Evolutionary conservation across 2,329 filamentous ascomycete species (phyloP), one percentile per base, ranked within the genome.

Genomic region (Zymoseptoria crescenta): DNA sequence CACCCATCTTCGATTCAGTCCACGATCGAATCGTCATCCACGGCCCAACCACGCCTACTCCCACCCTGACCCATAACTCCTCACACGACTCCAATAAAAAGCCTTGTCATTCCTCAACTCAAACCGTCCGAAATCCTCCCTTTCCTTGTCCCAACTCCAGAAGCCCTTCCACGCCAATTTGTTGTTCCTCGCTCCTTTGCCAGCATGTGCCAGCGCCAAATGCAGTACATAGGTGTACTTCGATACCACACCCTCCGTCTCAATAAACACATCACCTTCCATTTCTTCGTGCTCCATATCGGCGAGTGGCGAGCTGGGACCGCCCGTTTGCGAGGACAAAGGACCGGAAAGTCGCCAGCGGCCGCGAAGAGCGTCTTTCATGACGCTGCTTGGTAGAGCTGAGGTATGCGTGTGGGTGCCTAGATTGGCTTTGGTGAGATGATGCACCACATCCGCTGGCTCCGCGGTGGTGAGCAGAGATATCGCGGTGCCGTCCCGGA

Each of bases 121-220:
- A 74, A 97, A 97, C 75, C 89, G 87, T 3, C 81, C 89, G 88
- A 89, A 94, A 74, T 96, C 92, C 72, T 96, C 91, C 7, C 91
- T 96, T 69, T 96, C 74, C 66, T 83, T 83, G 71, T 97, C 96
- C 71, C 95, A 93, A 76, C 87, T 93, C 84, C 90, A 96, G 72
- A 92, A 96, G 0, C 88, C 87, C 68, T 88, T 87, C 93, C 94
- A 99, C 0, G 79, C 77, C 55, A 99, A 75, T 75, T 95, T 96
- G 62, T 93, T 96, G 69, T 95, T 96, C 70, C 85, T 84, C 0
- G 85, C 78, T 1, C 79, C 77, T 29, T 74, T 73, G 0, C 80
- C 81, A 63, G 86, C 83, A 63, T 80, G 85, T 0, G 84, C 83
- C 29, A 97, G 72, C 5, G 82, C 79, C 29, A 99, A 74, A 60